These are phyloP conservation scores for Fomitopsis schrenkii DNA, from an alignment of 1,284 basidiomycete genomes.

Conservation along the genomic window DNA sequence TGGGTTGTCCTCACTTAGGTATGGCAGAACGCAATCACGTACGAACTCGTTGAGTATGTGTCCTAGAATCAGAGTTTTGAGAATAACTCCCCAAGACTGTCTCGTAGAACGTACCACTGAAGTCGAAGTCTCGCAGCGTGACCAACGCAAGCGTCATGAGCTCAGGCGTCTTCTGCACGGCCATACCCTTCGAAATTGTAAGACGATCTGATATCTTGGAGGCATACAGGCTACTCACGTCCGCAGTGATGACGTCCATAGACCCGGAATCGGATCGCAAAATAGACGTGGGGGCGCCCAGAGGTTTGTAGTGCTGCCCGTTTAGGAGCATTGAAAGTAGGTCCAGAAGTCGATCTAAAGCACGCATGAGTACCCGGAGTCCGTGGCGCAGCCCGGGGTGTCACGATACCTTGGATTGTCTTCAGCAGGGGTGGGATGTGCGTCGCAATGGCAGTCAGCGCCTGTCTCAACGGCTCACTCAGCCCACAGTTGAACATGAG, in stretches of 20 bases:
- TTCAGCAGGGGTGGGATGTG: slow-evolving; percentile 90
- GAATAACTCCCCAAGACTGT: not conserved
- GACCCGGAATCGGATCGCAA: slow-evolving; percentile 47
- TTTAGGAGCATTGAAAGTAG: slow-evolving; percentile 77
- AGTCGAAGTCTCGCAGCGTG: slow-evolving; percentile 93
- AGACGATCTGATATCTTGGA: not conserved
- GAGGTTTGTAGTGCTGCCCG: slow-evolving; percentile 81
- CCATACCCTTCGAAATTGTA: slow-evolving; percentile 31
- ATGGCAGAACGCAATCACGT: slow-evolving; percentile 87
- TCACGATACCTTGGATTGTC: slow-evolving; percentile 79
- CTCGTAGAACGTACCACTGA: slow-evolving; percentile 60
- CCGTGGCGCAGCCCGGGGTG: not conserved
- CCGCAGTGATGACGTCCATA: slow-evolving; percentile 56
- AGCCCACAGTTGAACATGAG: slow-evolving; percentile 96
- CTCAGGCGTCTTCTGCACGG: slow-evolving; percentile 63
- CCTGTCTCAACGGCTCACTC: slow-evolving; percentile 85
- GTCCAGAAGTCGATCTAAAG: slow-evolving; percentile 80
- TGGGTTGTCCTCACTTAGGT: slow-evolving; percentile 89
- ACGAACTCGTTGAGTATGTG: slow-evolving; percentile 98
- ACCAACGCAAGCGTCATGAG: slow-evolving; percentile 83
- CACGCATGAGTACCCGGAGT: not conserved
- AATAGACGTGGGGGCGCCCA: slow-evolving; percentile 71
- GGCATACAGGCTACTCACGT: slow-evolving; percentile 33
- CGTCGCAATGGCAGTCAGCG: slow-evolving; percentile 82
- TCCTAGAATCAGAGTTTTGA: slow-evolving; percentile 38